Evolutionary conservation across 2,329 filamentous ascomycete genomes (phyloP).

Genomic region (Lomentospora prolificans): DNA sequence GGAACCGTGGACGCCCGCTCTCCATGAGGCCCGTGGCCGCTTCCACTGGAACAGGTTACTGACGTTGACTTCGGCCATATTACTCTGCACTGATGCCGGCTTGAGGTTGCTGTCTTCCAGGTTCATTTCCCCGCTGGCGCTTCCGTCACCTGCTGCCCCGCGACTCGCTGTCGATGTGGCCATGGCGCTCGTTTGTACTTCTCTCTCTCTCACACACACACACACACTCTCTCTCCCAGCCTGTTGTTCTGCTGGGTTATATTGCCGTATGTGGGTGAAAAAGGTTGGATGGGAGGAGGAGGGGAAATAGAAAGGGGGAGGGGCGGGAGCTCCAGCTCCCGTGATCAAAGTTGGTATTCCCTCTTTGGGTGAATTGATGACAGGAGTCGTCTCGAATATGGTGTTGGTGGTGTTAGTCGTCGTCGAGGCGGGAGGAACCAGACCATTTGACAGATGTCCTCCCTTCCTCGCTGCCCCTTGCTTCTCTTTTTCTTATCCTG

Average conservation of each 20-base stretch:
- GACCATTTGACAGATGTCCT: neutral
- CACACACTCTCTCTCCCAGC: neutral
- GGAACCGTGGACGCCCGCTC: neutral
- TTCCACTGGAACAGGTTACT: slow-evolving; percentile 7
- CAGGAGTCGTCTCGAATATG: slow-evolving; percentile 3
- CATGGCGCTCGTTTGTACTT: neutral
- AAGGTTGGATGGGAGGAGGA: neutral
- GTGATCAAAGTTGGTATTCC: slow-evolving; percentile 4
- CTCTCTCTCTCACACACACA: neutral
- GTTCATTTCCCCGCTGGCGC: neutral
- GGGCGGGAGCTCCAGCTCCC: neutral
- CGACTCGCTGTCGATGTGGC: slow-evolving; percentile 6
- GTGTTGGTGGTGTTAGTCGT: slow-evolving; percentile 3
- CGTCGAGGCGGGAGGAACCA: neutral
- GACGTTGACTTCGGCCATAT: neutral
- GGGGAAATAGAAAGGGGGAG: neutral
- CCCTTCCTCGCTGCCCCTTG: neutral
- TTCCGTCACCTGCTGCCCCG: neutral
- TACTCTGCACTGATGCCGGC: neutral
- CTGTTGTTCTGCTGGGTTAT: neutral
- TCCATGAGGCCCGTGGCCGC: slow-evolving; percentile 7
- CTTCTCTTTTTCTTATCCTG: neutral
- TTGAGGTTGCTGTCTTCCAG: slow-evolving; percentile 4
- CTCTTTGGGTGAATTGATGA: neutral
- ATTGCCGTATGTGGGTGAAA: neutral